Percentiles rank a stretch among this genome's conserved stretches.
phyloP scores from a whole-genome alignment of 2,329 filamentous ascomycete genomes.

The Domatiomyces catenatus region DNA sequence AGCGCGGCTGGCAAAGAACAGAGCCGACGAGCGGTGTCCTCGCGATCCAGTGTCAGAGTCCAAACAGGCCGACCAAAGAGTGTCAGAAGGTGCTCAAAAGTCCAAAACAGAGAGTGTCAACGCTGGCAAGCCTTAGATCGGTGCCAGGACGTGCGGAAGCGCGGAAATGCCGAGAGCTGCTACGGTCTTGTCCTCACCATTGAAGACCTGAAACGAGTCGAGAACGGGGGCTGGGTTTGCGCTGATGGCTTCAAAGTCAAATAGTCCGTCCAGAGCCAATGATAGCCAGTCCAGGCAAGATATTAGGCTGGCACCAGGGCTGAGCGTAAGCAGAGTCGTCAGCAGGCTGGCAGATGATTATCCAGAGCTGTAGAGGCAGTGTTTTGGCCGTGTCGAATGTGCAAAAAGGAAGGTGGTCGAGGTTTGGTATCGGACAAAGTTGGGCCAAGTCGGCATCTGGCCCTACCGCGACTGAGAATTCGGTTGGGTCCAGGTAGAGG shows the following conservation, averaged over 20 bases:
- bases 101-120: no score
- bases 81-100: no score
- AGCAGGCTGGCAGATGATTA: background rate
- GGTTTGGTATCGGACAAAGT: background rate
- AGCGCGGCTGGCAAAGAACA: background rate
- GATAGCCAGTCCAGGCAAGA: background rate
- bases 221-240: background rate
- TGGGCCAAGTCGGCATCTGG: background rate
- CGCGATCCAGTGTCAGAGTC: background rate
- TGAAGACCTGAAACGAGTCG: background rate
- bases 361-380: background rate
- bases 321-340: background rate
- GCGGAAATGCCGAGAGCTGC: background rate
- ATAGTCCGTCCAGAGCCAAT: background rate
- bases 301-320: background rate
- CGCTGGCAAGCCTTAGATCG: background rate
- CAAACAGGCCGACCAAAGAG: background rate
- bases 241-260: background rate
- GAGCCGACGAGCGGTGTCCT: background rate
- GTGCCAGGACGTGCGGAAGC: background rate
- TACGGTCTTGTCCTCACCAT: background rate
- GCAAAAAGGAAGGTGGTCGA: background rate
- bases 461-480: background rate
- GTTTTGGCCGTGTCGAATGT: background rate
- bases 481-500: background rate